Evolutionary conservation across 441 rosid species (phyloP), one percentile per base, ranked within the genome.

Genomic region (Arabidopsis hybrid): DNA sequence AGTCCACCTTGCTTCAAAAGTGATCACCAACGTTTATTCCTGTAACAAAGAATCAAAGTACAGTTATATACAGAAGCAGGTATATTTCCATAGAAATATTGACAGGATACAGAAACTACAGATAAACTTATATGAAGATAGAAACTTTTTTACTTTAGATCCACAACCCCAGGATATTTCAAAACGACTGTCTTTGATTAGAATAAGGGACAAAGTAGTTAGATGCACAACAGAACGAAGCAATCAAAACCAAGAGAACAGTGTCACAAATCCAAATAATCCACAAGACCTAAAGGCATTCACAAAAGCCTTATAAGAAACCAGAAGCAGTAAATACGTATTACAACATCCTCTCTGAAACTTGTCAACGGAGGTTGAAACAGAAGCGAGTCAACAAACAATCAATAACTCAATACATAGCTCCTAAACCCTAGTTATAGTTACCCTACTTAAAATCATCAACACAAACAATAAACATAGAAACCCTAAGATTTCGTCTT

Each of bases 351-450:
- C 26, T 21, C 17, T 36, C 60, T 2, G n/a, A 40, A 45, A 60
- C 10, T 70, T n/a, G 16, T 10, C 14, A 69, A 60, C 49, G 16
- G 11, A 8, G 43, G 46, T 32, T 8, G 8, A 26, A 21, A 60
- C 56, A 34, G 32, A 72, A 32, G 39, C 40, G 21, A 40, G 55
- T 45, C 16, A 9, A 64, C 17, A 35, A 57, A 57, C 40, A 56
- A 42, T 5, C 10, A 36, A 36, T 6, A 21, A 26, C 42, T 43
- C 51, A 42, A 29, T 8, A 45, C 9, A 39, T 26, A 64, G 12
- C 18, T 42, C 35, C 1, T 12, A 70, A 71, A 71, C 70, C 47
- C 74, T 61, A 75, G 34, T 71, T 18, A 56, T 9, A 63, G 38
- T 13, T n/a, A 26, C 12, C 36, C 21, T 76, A 67, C 57, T 40